Evolutionary conservation across 2,329 filamentous ascomycete species (phyloP).

Genomic region (Phialocephala subalpina): DNA sequence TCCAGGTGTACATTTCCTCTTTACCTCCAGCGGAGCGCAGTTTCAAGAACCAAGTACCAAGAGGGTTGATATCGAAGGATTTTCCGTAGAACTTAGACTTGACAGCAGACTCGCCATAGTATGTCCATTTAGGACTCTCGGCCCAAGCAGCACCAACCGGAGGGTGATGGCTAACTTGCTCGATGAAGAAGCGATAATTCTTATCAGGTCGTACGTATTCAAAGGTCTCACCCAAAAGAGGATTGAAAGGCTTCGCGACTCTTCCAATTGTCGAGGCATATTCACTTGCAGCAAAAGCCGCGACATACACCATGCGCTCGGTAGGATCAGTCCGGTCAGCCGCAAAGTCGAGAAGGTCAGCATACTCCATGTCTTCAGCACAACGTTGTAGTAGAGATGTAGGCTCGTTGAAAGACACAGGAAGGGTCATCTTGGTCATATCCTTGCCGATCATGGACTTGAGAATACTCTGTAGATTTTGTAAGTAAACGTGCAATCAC

Average conservation of each 20-base stretch:
- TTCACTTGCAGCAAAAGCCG: slow-evolving; percentile 93
- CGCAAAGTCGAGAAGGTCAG: slow-evolving; percentile 87
- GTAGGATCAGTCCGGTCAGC: slow-evolving; percentile 86
- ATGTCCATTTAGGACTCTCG: slow-evolving; percentile 93
- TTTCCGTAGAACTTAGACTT: slow-evolving; percentile 98
- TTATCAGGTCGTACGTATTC: slow-evolving; percentile 97
- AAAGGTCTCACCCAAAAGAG: slow-evolving; percentile 93
- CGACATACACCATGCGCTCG: slow-evolving; percentile 92
- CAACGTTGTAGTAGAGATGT: slow-evolving; percentile 95
- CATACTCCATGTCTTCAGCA: slow-evolving; percentile 98
- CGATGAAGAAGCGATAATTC: slow-evolving; percentile 97
- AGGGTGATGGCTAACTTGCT: slow-evolving; percentile 97
- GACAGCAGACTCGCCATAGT: slow-evolving; percentile 94
- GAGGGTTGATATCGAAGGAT: slow-evolving; percentile 94
- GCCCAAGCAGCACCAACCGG: slow-evolving; percentile 93
- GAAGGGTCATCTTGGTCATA: slow-evolving; percentile 99
- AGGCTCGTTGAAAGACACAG: slow-evolving; percentile 98
- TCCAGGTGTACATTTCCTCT: slow-evolving; percentile 96
- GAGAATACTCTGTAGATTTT: slow-evolving; percentile 75
- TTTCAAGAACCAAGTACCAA: slow-evolving; percentile 96
- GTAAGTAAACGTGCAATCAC: slow-evolving; percentile 43
- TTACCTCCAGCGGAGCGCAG: slow-evolving; percentile 80
- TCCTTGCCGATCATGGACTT: slow-evolving; percentile 99
- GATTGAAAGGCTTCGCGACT: slow-evolving; percentile 98
- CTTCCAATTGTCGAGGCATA: slow-evolving; percentile 97